Conservation (phyloP, 192 early-diverging fungal genomes). For the Funneliformis mosseae region DNA sequence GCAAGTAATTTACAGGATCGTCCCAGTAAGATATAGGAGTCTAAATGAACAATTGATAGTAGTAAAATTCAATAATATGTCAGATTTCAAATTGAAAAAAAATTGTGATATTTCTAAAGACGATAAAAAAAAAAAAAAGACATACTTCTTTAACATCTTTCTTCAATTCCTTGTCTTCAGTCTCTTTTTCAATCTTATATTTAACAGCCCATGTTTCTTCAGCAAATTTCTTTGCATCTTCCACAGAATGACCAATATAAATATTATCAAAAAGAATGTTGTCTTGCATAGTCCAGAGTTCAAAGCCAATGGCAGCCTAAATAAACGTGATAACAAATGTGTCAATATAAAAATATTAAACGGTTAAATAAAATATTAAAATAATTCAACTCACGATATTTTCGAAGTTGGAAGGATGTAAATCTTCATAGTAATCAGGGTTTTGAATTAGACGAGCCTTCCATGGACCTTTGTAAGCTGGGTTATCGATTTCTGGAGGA, state of each 20-base stretch:
- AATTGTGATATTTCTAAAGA: neutral
- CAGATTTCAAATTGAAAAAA: neutral
- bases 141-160: neutral
- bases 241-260: conserved; percentile 75
- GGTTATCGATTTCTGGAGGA: conserved; percentile 85
- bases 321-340: neutral
- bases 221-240: conserved; percentile 70
- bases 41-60: neutral
- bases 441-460: conserved; percentile 82
- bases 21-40: conserved; percentile 37
- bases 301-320: conserved; percentile 77
- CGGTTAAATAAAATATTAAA: neutral
- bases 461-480: conserved; percentile 92
- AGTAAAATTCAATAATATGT: neutral
- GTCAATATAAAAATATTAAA: neutral
- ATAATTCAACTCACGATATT: conserved; percentile 60
- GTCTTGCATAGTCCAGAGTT: conserved; percentile 93
- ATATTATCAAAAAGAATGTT: conserved; percentile 91
- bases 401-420: conserved; percentile 72
- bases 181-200: conserved; percentile 64
- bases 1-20: conserved; percentile 41
- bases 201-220: conserved; percentile 81
- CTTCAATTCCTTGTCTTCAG: conserved; percentile 51
- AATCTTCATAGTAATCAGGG: conserved; percentile 84
- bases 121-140: neutral